These are phyloP conservation scores for Austroboletus novae-zelandiae DNA, from an alignment of 1,284 basidiomycete species.

Conservation along the genomic window DNA sequence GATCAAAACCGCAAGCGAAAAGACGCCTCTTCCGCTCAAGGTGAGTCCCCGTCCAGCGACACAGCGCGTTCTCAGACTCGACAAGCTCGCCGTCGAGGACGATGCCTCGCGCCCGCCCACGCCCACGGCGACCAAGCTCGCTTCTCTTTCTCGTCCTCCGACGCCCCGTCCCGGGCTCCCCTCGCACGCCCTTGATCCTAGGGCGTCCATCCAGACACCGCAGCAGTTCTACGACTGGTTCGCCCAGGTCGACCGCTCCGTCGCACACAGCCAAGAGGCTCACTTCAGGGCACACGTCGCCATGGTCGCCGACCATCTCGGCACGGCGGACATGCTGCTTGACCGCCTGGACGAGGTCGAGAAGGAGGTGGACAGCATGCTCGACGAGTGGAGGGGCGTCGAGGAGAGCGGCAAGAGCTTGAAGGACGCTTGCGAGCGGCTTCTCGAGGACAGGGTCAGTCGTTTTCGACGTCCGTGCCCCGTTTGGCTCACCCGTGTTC, in stretches of 20 bases:
- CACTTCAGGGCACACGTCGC: slow-evolving; percentile 84
- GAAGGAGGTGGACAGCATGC: slow-evolving; percentile 73
- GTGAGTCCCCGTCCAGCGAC: too few relatives aligned
- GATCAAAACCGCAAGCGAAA: slow-evolving; percentile 64
- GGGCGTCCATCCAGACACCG: slow-evolving; percentile 76
- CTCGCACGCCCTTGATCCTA: slow-evolving; percentile 61
- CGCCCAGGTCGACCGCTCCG: slow-evolving; percentile 78
- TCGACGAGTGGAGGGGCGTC: slow-evolving; percentile 79
- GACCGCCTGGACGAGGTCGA: slow-evolving; percentile 71
- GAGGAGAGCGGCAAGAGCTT: slow-evolving; percentile 86
- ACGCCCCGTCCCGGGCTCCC: slow-evolving; percentile 34
- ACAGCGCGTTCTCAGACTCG: slow-evolving; percentile 21
- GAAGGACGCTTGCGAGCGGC: slow-evolving; percentile 85
- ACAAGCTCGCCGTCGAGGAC: slow-evolving; percentile 40
- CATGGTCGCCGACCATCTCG: slow-evolving; percentile 69
- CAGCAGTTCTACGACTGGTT: slow-evolving; percentile 98
- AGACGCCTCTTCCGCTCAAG: slow-evolving; percentile 66
- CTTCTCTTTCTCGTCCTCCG: slow-evolving; percentile 33
- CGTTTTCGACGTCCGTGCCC: neutral
- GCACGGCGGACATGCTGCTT: slow-evolving; percentile 71
- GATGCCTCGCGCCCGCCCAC: slow-evolving; percentile 43
- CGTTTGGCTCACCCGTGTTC: too few relatives aligned
- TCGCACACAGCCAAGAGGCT: slow-evolving; percentile 88
- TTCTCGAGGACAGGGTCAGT: slow-evolving; percentile 81
- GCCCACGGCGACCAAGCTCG: slow-evolving; percentile 34